A percentile compares a stretch with the other conserved stretches of the same genome.
These are phyloP conservation scores for Phytophthora palmivora DNA, from an alignment of 352 stramenopile species.

Conservation along the genomic window DNA sequence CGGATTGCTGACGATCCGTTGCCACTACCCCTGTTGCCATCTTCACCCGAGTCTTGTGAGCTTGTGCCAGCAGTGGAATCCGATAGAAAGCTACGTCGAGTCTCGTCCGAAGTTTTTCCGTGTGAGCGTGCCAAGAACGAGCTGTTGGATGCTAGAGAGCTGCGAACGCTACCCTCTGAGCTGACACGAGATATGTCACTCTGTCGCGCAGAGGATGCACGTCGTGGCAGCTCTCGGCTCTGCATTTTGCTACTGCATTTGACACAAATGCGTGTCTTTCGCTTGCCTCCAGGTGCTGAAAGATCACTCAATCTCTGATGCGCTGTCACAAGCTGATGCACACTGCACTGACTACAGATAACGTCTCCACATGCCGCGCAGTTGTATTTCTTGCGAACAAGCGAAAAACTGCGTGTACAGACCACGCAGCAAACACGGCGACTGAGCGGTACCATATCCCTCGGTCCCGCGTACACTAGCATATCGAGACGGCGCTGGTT, in stretches of 20 bases:
- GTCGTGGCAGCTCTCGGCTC: slow-evolving; percentile 58
- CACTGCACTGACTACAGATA: slow-evolving; percentile 82
- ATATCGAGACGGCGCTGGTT: slow-evolving; percentile 79
- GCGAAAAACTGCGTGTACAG: slow-evolving; percentile 84
- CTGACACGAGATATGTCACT: slow-evolving; percentile 43
- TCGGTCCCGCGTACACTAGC: slow-evolving; percentile 68
- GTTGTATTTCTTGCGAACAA: slow-evolving; percentile 89
- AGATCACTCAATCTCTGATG: slow-evolving; percentile 45
- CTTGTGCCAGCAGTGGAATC: slow-evolving; percentile 38
- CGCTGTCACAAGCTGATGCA: slow-evolving; percentile 75
- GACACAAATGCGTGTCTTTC: slow-evolving; percentile 80
- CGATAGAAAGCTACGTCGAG: slow-evolving; percentile 44
- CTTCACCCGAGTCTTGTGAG: slow-evolving; percentile 40
- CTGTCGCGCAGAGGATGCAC: slow-evolving; percentile 39
- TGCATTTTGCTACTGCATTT: slow-evolving; percentile 77
- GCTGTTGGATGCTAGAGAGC: slow-evolving; percentile 35
- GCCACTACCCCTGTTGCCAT: slow-evolving; percentile 37
- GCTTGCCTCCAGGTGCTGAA: slow-evolving; percentile 54
- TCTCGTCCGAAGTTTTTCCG: slow-evolving; percentile 42
- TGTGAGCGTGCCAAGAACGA: slow-evolving; percentile 38
- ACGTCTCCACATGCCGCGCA: slow-evolving; percentile 83
- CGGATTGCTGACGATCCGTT: slow-evolving; percentile 42
- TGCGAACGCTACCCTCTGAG: slow-evolving; percentile 38
- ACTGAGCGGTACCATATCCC: slow-evolving; percentile 75
- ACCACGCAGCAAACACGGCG: slow-evolving; percentile 80